A percentile compares a stretch with the other conserved stretches of the same genome.
These are phyloP conservation scores for Zychaea mexicana DNA, from an alignment of 371 early-diverging fungal genomes.

Conservation along the genomic window DNA sequence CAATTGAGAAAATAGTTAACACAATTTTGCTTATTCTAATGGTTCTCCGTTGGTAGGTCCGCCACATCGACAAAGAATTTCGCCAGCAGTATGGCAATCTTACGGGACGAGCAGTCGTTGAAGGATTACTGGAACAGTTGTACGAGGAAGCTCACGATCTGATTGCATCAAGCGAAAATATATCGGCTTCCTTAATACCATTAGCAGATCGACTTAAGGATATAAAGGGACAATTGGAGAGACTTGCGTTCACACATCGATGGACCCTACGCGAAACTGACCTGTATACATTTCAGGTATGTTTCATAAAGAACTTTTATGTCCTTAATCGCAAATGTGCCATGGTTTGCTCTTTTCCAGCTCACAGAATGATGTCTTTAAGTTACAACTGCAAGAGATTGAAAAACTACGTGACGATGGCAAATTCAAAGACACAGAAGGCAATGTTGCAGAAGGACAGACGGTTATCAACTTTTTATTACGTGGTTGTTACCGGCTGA, in stretches of 20 bases:
- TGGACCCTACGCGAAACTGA: constrained; percentile 87
- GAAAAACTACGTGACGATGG: constrained; percentile 69
- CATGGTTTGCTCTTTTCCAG: not conserved
- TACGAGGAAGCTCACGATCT: constrained; percentile 82
- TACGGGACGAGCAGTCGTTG: constrained; percentile 83
- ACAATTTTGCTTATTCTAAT: no score
- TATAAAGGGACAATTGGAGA: constrained; percentile 75
- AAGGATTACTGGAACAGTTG: constrained; percentile 81
- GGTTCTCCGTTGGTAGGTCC: constrained; percentile 37
- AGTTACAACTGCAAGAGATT: constrained; percentile 74
- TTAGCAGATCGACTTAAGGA: constrained; percentile 76
- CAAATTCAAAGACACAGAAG: constrained; percentile 73
- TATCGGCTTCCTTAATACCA: constrained; percentile 67
- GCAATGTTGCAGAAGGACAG: constrained; percentile 68
- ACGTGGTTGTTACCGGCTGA: constrained; percentile 85
- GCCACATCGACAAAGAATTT: constrained; percentile 61
- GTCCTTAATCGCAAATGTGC: not conserved
- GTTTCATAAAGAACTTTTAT: not conserved
- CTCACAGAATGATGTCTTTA: not conserved
- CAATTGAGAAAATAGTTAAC: not conserved
- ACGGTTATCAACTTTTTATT: constrained; percentile 80
- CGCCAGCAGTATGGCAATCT: constrained; percentile 24
- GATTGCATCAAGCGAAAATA: constrained; percentile 74
- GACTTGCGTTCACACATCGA: constrained; percentile 73
- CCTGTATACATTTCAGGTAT: constrained; percentile 76